A percentile compares a stretch with the other conserved stretches of the same genome.
Conservation (phyloP, 2,329 filamentous ascomycete genomes). For the Diplodia sapinea region DNA sequence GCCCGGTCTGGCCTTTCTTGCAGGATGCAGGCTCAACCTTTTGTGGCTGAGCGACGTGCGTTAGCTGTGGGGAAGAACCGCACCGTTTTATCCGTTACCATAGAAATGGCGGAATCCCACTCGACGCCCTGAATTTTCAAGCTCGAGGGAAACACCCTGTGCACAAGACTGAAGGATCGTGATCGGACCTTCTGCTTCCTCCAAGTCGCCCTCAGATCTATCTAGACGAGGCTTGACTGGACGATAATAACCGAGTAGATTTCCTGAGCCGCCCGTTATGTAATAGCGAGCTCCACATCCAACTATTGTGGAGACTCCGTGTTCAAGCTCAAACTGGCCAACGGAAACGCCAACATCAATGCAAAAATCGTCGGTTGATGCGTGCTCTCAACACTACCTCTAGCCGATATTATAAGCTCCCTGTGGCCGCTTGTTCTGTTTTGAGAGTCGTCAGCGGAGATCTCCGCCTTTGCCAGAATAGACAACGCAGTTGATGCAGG, state of each 20-base stretch:
- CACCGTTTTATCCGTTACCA: background rate
- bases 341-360: background rate
- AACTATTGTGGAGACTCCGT: too few species aligned
- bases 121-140: background rate
- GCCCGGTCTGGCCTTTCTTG: background rate
- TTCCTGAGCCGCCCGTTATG: background rate
- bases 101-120: too few species aligned
- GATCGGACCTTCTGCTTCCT: background rate
- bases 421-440: background rate
- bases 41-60: background rate
- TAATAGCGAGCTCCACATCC: background rate
- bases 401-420: background rate
- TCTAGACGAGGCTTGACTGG: background rate
- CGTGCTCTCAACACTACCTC: background rate
- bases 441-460: background rate
- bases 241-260: background rate
- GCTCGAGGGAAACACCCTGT: background rate
- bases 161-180: background rate
- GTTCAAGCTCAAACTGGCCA: background rate
- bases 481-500: background rate
- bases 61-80: background rate
- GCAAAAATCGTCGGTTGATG: background rate
- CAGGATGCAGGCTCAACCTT: background rate
- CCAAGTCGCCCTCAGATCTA: background rate
- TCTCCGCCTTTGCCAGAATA: constrained; percentile 2